Conservation (phyloP, 1,284 basidiomycete species). For the Heterobasidion parviporum region DNA sequence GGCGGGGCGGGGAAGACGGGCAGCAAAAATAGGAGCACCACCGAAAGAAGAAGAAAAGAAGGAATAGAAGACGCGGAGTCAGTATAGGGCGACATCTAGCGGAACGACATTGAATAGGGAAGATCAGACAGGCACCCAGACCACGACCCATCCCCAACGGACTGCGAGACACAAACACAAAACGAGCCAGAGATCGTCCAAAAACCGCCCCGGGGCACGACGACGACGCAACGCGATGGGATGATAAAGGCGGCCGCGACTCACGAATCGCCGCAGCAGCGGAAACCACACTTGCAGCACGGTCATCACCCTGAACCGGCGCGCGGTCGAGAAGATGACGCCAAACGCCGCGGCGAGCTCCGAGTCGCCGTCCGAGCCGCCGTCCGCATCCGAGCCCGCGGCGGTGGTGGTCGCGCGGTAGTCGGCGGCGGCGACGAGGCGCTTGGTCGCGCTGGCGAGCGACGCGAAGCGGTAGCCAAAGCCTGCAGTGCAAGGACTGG, state of each 20-base stretch:
- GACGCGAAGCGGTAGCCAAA: conserved; percentile 60
- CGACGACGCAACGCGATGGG: conserved; percentile 3
- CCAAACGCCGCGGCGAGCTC: conserved; percentile 44
- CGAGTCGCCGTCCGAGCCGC: conserved; percentile 24
- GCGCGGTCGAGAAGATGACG: conserved; percentile 36
- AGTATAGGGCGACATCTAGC: not conserved
- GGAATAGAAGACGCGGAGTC: not conserved
- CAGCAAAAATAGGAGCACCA: conserved; percentile 4
- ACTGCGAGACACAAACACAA: too few species aligned
- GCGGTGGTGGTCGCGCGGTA: conserved; percentile 11
- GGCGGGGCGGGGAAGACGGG: too few species aligned
- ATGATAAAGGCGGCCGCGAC: not conserved
- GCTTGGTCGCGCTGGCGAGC: conserved; percentile 19
- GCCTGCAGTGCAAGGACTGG: conserved; percentile 20
- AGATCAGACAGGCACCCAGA: too few species aligned
- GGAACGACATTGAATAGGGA: not conserved
- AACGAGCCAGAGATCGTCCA: too few species aligned
- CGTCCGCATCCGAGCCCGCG: conserved; percentile 13
- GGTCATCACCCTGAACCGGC: conserved; percentile 35
- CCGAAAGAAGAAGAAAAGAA: not conserved
- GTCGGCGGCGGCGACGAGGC: conserved; percentile 9
- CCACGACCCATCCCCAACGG: too few species aligned
- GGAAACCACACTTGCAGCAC: conserved; percentile 48
- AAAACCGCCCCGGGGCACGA: not conserved
- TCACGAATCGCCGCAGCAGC: conserved; percentile 31